phyloP scores from a whole-genome alignment of 2,329 filamentous ascomycete genomes.

The Proliferodiscus dingleyae region DNA sequence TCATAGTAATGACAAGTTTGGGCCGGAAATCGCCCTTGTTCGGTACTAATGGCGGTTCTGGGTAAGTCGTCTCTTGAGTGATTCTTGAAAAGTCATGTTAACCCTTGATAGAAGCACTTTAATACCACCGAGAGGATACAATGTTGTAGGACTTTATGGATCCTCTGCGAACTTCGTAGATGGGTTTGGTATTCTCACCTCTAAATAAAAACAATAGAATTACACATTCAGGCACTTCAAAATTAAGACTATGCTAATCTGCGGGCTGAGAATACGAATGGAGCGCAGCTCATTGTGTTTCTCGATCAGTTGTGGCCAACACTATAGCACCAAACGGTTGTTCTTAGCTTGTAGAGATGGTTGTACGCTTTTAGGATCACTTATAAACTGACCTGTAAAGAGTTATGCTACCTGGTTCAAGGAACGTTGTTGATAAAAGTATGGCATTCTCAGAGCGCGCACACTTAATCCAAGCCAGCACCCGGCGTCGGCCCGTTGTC shows the following conservation, averaged over 20 bases:
- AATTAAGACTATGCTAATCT: neutral
- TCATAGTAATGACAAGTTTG: conserved; percentile 84
- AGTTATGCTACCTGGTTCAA: too few relatives aligned
- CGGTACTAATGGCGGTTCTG: conserved; percentile 71
- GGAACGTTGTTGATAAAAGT: too few relatives aligned
- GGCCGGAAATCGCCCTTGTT: conserved; percentile 82
- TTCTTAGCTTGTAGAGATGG: too few relatives aligned
- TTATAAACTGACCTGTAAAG: too few relatives aligned
- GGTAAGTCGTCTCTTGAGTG: conserved; percentile 53
- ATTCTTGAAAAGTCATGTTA: conserved; percentile 13
- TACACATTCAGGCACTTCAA: conserved; percentile 3
- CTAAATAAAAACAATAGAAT: conserved; percentile 43
- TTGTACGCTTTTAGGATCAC: too few relatives aligned
- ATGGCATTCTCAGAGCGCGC: too few relatives aligned
- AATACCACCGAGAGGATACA: conserved; percentile 85
- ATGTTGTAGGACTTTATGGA: conserved; percentile 80
- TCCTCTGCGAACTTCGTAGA: conserved; percentile 78
- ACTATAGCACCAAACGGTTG: too few relatives aligned
- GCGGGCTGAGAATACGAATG: too few relatives aligned
- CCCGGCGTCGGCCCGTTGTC: too few relatives aligned
- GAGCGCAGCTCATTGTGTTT: too few relatives aligned
- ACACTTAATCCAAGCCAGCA: too few relatives aligned
- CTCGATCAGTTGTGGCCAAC: too few relatives aligned
- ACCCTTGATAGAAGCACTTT: conserved; percentile 64
- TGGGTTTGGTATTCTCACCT: conserved; percentile 77